A percentile compares a stretch with the other conserved stretches of the same genome.
Conservation (phyloP, 495 filamentous ascomycete genomes). For the Trichocladium antarcticum region DNA sequence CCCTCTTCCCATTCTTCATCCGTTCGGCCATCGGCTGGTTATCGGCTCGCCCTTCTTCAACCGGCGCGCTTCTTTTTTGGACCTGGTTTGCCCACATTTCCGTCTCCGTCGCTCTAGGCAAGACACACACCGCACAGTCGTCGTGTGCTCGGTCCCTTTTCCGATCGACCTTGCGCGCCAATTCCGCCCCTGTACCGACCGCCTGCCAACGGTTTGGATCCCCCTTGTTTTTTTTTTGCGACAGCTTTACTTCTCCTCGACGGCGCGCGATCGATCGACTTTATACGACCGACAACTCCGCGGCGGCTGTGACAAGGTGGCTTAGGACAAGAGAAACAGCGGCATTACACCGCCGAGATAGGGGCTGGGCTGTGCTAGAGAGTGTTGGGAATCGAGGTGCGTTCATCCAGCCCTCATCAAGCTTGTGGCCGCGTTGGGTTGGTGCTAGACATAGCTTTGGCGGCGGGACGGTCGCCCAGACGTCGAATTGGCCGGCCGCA, state of each 20-base stretch:
- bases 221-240: conserved; percentile 11
- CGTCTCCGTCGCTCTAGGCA: conserved; percentile 7
- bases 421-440: neutral
- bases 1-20: conserved; percentile 19
- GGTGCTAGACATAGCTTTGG: neutral
- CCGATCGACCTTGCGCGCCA: conserved; percentile 23
- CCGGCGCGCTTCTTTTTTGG: conserved; percentile 17
- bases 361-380: conserved; percentile 18
- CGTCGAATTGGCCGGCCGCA: neutral
- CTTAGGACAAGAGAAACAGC: conserved; percentile 13
- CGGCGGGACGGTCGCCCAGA: neutral
- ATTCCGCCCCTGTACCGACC: conserved; percentile 20
- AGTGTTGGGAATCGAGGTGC: conserved; percentile 14
- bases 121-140: conserved; percentile 16
- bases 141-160: conserved; percentile 17
- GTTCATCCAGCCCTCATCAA: neutral
- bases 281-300: neutral
- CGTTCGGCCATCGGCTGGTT: conserved; percentile 21
- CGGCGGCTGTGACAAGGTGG: conserved; percentile 6
- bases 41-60: conserved; percentile 17
- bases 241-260: conserved; percentile 2
- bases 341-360: conserved; percentile 17
- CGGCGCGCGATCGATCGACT: conserved; percentile 6
- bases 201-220: conserved; percentile 10
- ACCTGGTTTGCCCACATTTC: conserved; percentile 10